Evolutionary conservation across 2,329 filamentous ascomycete genomes (phyloP).

Genomic region (Penicillium hesseltinei): DNA sequence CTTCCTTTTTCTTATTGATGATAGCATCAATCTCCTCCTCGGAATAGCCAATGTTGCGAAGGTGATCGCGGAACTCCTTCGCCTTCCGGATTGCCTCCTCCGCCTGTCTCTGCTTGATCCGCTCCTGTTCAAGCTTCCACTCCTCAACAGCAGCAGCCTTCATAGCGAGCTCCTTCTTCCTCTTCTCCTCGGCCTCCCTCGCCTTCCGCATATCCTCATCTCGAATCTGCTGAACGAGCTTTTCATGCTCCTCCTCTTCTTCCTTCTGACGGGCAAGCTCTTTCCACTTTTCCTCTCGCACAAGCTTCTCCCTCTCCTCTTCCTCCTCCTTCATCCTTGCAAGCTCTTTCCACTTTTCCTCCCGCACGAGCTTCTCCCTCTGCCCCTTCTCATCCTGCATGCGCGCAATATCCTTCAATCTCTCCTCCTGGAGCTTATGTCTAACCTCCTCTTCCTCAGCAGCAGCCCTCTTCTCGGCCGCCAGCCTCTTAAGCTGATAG

Average conservation of each 20-base stretch:
- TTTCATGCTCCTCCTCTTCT: constrained; percentile 7
- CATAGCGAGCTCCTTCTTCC: constrained; percentile 32
- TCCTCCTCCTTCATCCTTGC: constrained; percentile 28
- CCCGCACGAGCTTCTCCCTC: constrained; percentile 24
- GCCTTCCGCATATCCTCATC: constrained; percentile 25
- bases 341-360: constrained; percentile 15
- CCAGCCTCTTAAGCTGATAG: constrained; percentile 22
- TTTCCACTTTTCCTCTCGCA: constrained; percentile 6
- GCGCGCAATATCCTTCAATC: constrained; percentile 32
- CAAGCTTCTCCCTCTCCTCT: constrained; percentile 31
- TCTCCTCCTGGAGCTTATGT: constrained; percentile 29
- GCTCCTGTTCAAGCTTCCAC: constrained; percentile 36
- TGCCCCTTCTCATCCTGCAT: constrained; percentile 30
- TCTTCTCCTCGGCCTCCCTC: constrained; percentile 41
- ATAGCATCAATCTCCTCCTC: constrained; percentile 46
- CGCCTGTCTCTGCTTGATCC: constrained; percentile 29
- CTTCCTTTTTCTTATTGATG: constrained; percentile 41
- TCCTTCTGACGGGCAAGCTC: constrained; percentile 33
- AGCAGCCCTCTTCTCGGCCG: constrained; percentile 34
- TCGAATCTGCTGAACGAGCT: not conserved
- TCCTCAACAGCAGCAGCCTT: constrained; percentile 45
- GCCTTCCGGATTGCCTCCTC: constrained; percentile 34
- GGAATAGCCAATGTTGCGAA: constrained; percentile 40
- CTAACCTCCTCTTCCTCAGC: constrained; percentile 35
- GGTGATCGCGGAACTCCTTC: constrained; percentile 36